phyloP scores from a whole-genome alignment of 1,284 basidiomycete species.

The Earliella scabrosa region DNA sequence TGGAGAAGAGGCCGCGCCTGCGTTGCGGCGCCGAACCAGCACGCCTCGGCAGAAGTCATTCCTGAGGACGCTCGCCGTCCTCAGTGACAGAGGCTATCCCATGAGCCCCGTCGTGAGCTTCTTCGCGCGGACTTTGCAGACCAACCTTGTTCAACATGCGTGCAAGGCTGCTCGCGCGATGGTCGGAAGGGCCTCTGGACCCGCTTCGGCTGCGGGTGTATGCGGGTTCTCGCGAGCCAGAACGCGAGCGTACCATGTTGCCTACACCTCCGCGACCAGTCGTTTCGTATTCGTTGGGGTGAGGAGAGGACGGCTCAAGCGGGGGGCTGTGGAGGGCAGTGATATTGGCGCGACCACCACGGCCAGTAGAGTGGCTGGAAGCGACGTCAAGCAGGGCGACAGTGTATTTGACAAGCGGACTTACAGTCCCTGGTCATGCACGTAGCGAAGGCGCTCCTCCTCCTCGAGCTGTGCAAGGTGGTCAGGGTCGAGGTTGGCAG shows the following conservation, averaged over 20 bases:
- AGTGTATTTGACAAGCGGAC: conserved; percentile 27
- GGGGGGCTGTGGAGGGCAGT: conserved; percentile 44
- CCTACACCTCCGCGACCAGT: conserved; percentile 77
- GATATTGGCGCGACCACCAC: conserved; percentile 71
- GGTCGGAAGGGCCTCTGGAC: conserved; percentile 19
- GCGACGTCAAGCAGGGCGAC: background rate
- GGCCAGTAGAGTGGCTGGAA: conserved; percentile 66
- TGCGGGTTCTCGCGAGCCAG: conserved; percentile 41
- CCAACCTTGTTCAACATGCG: conserved; percentile 23
- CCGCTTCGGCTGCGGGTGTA: conserved; percentile 25
- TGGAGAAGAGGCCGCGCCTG: conserved; percentile 24
- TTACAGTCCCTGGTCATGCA: conserved; percentile 45
- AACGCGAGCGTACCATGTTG: conserved; percentile 59
- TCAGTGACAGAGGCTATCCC: conserved; percentile 10
- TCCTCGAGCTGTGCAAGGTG: conserved; percentile 50
- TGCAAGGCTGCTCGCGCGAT: conserved; percentile 21
- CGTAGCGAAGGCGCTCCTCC: conserved; percentile 44
- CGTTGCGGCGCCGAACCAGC: conserved; percentile 23
- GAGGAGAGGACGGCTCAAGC: conserved; percentile 37
- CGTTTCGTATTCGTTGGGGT: conserved; percentile 35
- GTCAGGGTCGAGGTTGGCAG: conserved; percentile 35
- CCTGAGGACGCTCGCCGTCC: conserved; percentile 15
- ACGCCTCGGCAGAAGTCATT: conserved; percentile 35
- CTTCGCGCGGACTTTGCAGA: conserved; percentile 17
- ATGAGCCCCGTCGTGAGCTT: background rate